These are phyloP conservation scores for Odontarrhena argentea DNA, from an alignment of 345 rosid genomes.

Conservation along the genomic window DNA sequence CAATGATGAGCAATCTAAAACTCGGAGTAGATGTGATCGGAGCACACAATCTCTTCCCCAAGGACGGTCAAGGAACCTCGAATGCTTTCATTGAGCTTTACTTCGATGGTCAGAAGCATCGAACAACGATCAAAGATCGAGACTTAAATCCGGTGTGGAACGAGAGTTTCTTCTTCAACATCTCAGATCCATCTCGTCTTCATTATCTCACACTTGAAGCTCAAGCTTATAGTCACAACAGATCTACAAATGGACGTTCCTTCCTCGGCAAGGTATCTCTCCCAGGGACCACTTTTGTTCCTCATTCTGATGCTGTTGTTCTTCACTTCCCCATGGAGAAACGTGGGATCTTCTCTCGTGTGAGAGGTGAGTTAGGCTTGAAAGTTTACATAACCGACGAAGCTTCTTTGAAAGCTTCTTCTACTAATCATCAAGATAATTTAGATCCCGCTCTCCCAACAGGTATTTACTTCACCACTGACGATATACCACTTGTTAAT, in stretches of 20 bases:
- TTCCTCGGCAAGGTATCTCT: constrained; percentile 90
- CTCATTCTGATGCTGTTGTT: constrained; percentile 83
- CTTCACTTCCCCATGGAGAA: constrained; percentile 88
- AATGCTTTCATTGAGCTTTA: constrained; percentile 80
- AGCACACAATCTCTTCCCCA: constrained; percentile 92
- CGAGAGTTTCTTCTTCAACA: constrained; percentile 95
- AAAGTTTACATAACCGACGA: constrained; percentile 81
- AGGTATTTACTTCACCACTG: constrained; percentile 21
- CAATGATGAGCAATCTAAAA: constrained; percentile 74
- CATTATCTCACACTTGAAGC: constrained; percentile 79
- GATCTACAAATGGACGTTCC: constrained; percentile 65
- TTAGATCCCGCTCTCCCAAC: constrained; percentile 23
- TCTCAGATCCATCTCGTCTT: constrained; percentile 79
- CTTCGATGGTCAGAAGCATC: constrained; percentile 87
- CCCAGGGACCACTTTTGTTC: constrained; percentile 82
- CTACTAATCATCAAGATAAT: constrained; percentile 35
- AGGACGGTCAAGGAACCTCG: constrained; percentile 91
- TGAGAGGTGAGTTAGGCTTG: constrained; percentile 92
- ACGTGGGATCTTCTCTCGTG: constrained; percentile 88
- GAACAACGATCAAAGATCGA: constrained; percentile 82
- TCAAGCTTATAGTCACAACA: constrained; percentile 59
- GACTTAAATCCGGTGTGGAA: constrained; percentile 96
- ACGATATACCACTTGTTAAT: background rate
- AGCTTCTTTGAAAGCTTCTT: constrained; percentile 58
- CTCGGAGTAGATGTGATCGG: constrained; percentile 84